Conservation (phyloP, 2,329 filamentous ascomycete species). For the Elsinoe arachidis region DNA sequence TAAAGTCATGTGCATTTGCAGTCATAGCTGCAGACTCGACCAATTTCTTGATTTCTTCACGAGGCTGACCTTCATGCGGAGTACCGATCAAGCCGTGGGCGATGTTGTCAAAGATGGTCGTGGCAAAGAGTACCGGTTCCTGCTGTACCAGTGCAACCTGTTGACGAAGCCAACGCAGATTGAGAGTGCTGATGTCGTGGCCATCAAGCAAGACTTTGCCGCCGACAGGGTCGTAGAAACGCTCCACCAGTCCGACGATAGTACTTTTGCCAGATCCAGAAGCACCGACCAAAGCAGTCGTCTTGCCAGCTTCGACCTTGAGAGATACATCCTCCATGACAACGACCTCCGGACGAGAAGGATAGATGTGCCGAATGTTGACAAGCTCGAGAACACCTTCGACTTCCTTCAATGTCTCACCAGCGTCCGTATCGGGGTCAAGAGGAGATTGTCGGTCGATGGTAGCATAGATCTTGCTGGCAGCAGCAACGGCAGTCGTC, state of each 20-base stretch:
- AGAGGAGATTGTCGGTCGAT: slow-evolving; percentile 83
- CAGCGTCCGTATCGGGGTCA: slow-evolving; percentile 62
- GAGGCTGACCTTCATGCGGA: slow-evolving; percentile 56
- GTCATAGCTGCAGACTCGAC: slow-evolving; percentile 76
- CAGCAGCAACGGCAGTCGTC: slow-evolving; percentile 71
- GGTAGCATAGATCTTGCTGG: slow-evolving; percentile 84
- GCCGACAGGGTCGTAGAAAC: slow-evolving; percentile 84
- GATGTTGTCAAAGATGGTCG: slow-evolving; percentile 84
- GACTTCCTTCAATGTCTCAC: slow-evolving; percentile 63
- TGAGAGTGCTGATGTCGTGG: slow-evolving; percentile 69
- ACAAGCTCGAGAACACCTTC: slow-evolving; percentile 72
- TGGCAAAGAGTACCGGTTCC: slow-evolving; percentile 83
- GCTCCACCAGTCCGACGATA: slow-evolving; percentile 83
- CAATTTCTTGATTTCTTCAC: slow-evolving; percentile 60
- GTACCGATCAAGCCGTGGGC: slow-evolving; percentile 85
- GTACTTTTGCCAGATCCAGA: slow-evolving; percentile 94
- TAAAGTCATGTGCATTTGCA: slow-evolving; percentile 92
- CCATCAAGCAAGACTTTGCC: slow-evolving; percentile 76
- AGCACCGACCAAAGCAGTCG: slow-evolving; percentile 84
- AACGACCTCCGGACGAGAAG: slow-evolving; percentile 78
- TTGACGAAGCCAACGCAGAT: slow-evolving; percentile 82
- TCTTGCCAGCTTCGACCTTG: slow-evolving; percentile 76
- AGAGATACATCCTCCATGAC: slow-evolving; percentile 81
- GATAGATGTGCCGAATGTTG: slow-evolving; percentile 86
- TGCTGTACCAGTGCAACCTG: slow-evolving; percentile 90